Percentiles rank a stretch among this genome's conserved stretches.
Conservation (phyloP, 1,139 yeast species). For the Protomyces inundatus region DNA sequence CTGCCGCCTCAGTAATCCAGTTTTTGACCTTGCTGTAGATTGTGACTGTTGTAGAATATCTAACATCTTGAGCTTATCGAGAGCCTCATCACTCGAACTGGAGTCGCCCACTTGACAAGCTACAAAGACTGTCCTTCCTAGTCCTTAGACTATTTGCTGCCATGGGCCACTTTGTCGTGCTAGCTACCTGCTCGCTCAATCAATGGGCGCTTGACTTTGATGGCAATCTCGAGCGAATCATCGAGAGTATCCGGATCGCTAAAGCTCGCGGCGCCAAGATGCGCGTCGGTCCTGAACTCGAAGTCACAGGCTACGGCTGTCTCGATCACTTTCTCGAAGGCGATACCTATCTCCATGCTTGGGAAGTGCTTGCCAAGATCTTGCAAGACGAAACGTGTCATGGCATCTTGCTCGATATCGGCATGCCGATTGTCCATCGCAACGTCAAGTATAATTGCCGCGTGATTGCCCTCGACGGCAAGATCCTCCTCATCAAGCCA, state of each 20-base stretch:
- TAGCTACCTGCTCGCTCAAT: constrained; percentile 48
- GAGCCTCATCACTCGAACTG: too few relatives aligned
- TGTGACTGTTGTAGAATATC: not conserved
- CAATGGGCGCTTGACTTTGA: constrained; percentile 99
- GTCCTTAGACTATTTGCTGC: not conserved
- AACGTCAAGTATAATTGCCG: constrained; percentile 89
- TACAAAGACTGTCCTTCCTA: not conserved
- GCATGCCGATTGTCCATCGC: constrained; percentile 88
- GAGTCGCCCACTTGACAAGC: too few relatives aligned
- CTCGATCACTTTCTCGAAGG: constrained; percentile 90
- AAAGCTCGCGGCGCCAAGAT: constrained; percentile 69
- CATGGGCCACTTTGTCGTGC: constrained; percentile 21
- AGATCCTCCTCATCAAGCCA: constrained; percentile 80
- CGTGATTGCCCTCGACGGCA: constrained; percentile 69
- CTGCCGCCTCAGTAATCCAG: constrained; percentile 36
- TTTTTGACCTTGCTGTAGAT: not conserved
- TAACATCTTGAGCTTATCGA: not conserved
- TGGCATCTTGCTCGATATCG: constrained; percentile 80
- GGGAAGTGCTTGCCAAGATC: constrained; percentile 88
- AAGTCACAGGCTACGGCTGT: constrained; percentile 80
- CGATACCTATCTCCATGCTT: constrained; percentile 80
- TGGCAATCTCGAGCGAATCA: constrained; percentile 87
- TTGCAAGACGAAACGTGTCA: constrained; percentile 58
- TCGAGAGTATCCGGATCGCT: constrained; percentile 72
- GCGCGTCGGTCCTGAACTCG: constrained; percentile 96